Conservation (phyloP, 202 grass and related monocot species). For the Carex arenaria region DNA sequence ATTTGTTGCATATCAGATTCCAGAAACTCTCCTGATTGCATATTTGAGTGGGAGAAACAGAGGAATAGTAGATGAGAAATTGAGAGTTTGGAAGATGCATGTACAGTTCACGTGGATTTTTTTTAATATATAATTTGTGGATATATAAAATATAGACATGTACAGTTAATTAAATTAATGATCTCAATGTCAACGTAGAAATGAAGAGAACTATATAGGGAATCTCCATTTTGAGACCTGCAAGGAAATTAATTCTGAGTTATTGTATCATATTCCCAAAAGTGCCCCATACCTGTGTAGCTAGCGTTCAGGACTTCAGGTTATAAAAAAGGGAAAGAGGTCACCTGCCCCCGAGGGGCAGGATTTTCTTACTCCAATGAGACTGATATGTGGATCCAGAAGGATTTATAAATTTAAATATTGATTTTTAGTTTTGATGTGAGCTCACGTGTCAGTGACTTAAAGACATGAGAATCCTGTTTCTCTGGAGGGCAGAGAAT, state of each 20-base stretch:
- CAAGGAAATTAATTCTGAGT: neutral
- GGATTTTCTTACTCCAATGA: no score
- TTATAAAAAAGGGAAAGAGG: no score
- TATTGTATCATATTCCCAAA: neutral
- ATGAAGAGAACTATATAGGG: neutral
- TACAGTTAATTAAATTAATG: neutral
- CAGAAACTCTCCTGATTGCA: neutral
- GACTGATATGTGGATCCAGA: no score
- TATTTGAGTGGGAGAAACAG: neutral
- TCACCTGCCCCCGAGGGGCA: no score
- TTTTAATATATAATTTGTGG: neutral
- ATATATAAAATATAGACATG: neutral
- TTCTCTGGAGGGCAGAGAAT: no score
- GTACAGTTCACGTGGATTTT: no score
- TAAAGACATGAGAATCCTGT: no score
- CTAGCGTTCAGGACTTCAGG: no score
- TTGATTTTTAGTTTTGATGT: no score
- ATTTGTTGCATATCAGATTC: neutral
- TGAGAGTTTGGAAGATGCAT: neutral
- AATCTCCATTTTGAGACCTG: neutral
- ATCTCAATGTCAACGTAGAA: constrained; percentile 2
- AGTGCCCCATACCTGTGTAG: neutral
- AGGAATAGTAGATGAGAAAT: neutral
- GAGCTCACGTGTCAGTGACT: no score
- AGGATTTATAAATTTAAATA: no score